A percentile compares a stretch with the other conserved stretches of the same genome.
Conservation (phyloP, 2,329 filamentous ascomycete species). For the Beauveria varroae region DNA sequence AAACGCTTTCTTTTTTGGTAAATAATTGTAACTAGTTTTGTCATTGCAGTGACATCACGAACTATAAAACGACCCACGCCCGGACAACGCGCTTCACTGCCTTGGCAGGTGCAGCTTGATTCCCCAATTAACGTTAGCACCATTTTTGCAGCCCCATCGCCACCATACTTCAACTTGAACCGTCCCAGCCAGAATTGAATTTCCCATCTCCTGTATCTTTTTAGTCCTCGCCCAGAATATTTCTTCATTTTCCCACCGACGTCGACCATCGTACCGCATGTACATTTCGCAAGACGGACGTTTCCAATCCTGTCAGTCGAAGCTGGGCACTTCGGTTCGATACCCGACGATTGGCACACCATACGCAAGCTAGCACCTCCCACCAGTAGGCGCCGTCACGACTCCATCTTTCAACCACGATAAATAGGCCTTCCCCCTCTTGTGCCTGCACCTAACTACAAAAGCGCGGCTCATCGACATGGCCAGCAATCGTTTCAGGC, state of each 20-base stretch:
- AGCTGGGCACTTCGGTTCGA: constrained; percentile 5
- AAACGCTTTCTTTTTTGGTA: background rate
- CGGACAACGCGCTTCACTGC: background rate
- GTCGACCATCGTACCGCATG: background rate
- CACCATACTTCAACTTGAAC: background rate
- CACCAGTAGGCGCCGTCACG: background rate
- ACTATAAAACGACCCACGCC: background rate
- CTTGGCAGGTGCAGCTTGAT: background rate
- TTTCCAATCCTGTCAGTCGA: background rate
- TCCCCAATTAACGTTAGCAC: background rate
- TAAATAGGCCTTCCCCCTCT: background rate
- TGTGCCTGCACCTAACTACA: background rate
- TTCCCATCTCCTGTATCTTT: background rate
- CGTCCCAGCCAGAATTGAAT: background rate
- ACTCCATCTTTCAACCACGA: background rate
- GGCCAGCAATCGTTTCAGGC: constrained; percentile 26
- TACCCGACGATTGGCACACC: background rate
- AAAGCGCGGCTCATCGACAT: constrained; percentile 15
- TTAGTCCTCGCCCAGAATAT: background rate
- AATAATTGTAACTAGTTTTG: no score
- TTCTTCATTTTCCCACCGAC: background rate
- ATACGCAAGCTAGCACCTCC: background rate
- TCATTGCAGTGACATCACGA: background rate
- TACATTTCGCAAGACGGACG: background rate
- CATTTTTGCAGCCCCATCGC: background rate